Base-by-base conservation (phyloP, 495 filamentous ascomycete species). In the Xylaria venustula region DNA sequence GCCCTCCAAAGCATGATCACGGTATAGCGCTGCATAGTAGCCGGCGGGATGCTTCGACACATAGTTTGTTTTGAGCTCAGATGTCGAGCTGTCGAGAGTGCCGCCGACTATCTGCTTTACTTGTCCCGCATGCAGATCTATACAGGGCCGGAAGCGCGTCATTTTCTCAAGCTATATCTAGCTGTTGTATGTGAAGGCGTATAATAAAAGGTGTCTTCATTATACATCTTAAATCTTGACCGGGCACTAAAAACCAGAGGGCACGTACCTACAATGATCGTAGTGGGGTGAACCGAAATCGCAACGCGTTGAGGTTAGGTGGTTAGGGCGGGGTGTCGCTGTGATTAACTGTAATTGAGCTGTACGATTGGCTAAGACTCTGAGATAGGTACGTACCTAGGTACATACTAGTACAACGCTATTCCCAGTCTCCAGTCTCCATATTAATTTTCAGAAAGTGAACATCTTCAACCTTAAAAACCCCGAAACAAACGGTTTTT, bases 101-200 rank as follows among this genome's bases (percentile, higher is more conserved):
- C 93, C 93, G 53, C 94, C 94, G 37, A 98, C 93, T 66, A 98
- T 98, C 75, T 98, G 94, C 78, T 98, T 98, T 28, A 98, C 94
- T 71, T 90, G 85, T 7, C 95, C 95, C 8, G 92, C 87, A 77
- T 98, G 94, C 26, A 98, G 83, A 76, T 98, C 94, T 73, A 98
- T 98, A 72, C 94, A 98, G 15, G 94, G 95, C 14, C 94, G 83
- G 73, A 98, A 98, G 68, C 86, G 84, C 3, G 95, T 97, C 94
- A 98, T 98, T 59, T 70, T 80, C 7, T 11, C 4, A 14, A 5
- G 30, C 0, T 11, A 22, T 40, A 5, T 58, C 7, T 55, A 34
- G 45, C n/a, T 15, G 12, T 52, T 15, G 47, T 15, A 42, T 53
- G 54, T 14, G 44, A 41, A 28, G 28, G 23, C 41, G 32, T 14